Percentiles rank a stretch among this genome's conserved stretches.
Conservation (phyloP, 2,329 filamentous ascomycete genomes). For the Cercospora zeina region DNA sequence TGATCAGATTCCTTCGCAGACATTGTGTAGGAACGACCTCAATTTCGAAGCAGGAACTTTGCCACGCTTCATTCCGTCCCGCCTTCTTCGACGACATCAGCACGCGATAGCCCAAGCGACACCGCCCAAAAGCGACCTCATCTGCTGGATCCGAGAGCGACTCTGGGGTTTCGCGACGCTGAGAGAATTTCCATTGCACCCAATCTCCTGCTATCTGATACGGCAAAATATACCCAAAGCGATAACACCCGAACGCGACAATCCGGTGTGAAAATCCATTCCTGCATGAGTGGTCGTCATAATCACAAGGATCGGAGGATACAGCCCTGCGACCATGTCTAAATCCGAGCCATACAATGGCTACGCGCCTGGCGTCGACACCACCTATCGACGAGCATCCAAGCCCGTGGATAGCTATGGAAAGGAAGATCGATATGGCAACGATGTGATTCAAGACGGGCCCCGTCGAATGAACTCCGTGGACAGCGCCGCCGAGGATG, state of each 20-base stretch:
- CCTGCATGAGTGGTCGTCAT: slow-evolving; percentile 20
- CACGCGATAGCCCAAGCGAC: slow-evolving; percentile 12
- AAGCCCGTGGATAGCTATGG: slow-evolving; percentile 15
- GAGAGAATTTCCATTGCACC: slow-evolving; percentile 17
- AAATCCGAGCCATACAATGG: slow-evolving; percentile 20
- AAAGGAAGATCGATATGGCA: slow-evolving; percentile 14
- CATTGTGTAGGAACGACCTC: slow-evolving; percentile 5
- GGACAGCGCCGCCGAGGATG: slow-evolving; percentile 57
- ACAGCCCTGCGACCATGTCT: slow-evolving; percentile 18
- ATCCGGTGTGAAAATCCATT: slow-evolving; percentile 16
- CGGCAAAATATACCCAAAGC: slow-evolving; percentile 21
- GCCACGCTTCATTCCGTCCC: slow-evolving; percentile 2
- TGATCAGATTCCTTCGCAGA: slow-evolving; percentile 2
- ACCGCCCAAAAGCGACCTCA: slow-evolving; percentile 15
- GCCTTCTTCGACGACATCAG: slow-evolving; percentile 11
- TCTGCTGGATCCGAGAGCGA: slow-evolving; percentile 12
- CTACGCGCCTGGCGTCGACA: slow-evolving; percentile 18
- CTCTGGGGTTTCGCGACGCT: slow-evolving; percentile 12
- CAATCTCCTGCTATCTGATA: slow-evolving; percentile 21
- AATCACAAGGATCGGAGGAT: slow-evolving; percentile 20
- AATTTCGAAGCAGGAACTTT: slow-evolving; percentile 6
- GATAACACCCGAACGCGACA: slow-evolving; percentile 21
- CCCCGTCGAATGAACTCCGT: slow-evolving; percentile 22
- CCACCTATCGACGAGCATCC: slow-evolving; percentile 21
- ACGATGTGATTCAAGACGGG: slow-evolving; percentile 12